These are phyloP conservation scores for Phylloporus sp. DNA, from an alignment of 768 basidiomycete genomes.

Conservation along the genomic window DNA sequence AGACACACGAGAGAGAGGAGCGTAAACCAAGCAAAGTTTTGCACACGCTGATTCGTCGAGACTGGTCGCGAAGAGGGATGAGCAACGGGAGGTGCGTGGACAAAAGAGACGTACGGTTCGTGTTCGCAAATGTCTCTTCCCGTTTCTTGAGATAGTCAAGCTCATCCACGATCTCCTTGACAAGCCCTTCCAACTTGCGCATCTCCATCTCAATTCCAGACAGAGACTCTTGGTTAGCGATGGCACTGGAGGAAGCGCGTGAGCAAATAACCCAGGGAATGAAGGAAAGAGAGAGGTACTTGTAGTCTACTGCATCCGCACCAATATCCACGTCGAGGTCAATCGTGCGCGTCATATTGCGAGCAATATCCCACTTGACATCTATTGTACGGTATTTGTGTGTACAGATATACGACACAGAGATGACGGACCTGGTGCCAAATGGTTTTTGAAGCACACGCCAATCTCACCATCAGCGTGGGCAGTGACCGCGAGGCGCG, in stretches of 20 bases:
- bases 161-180: constrained; percentile 94
- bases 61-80: constrained; percentile 41
- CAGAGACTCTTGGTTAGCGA: constrained; percentile 96
- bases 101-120: constrained; percentile 70
- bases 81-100: background rate
- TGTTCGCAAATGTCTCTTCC: constrained; percentile 84
- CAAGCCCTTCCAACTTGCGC: constrained; percentile 93
- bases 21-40: constrained; percentile 90
- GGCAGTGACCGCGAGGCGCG: constrained; percentile 88
- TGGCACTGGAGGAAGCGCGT: constrained; percentile 58
- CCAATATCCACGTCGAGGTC: constrained; percentile 98
- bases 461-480: constrained; percentile 94
- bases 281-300: constrained; percentile 51
- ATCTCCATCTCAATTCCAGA: constrained; percentile 97
- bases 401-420: background rate
- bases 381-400: too few relatives aligned
- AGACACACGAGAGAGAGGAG: constrained; percentile 72
- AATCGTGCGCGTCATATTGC: constrained; percentile 59
- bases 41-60: constrained; percentile 88
- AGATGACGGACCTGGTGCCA: constrained; percentile 57
- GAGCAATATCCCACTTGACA: constrained; percentile 42
- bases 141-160: constrained; percentile 85
- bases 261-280: background rate
- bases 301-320: constrained; percentile 98
- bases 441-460: constrained; percentile 85